Percentiles rank a stretch among this genome's conserved stretches.
These are phyloP conservation scores for Macrophomina phaseolina DNA, from an alignment of 2,329 filamentous ascomycete species.

Conservation along the genomic window DNA sequence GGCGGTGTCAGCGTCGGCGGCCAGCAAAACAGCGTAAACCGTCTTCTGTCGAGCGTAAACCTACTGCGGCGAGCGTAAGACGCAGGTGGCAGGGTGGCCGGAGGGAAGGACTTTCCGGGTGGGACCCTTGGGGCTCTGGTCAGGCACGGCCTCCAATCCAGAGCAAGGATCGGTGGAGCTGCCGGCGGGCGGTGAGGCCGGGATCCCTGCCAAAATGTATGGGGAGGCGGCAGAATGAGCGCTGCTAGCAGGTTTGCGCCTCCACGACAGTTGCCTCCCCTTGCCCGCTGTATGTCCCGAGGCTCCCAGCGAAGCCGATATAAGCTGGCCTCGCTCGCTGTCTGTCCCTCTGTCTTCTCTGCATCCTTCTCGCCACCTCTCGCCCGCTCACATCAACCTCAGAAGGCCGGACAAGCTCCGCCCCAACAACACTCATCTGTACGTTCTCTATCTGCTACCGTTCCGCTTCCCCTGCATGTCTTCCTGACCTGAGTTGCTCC, in stretches of 20 bases:
- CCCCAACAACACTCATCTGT: not conserved
- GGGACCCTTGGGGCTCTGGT: not conserved
- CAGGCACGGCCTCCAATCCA: not conserved
- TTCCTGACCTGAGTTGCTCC: not conserved
- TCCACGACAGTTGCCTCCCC: not conserved
- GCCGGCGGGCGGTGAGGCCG: conserved; percentile 15
- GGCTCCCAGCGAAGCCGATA: not conserved
- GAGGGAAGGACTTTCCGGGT: conserved; percentile 22
- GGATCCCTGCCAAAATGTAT: conserved; percentile 14
- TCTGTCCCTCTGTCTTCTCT: not conserved
- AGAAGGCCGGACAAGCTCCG: not conserved
- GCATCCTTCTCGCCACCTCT: not conserved
- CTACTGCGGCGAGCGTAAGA: conserved; percentile 3
- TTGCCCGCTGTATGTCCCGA: not conserved
- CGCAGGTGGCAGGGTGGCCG: not conserved
- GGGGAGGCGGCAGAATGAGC: conserved; percentile 18
- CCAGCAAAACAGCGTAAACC: not conserved
- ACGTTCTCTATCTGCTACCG: not conserved
- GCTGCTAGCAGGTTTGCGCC: conserved; percentile 7
- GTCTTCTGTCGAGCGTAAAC: conserved; percentile 1
- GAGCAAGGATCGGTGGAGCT: conserved; percentile 7
- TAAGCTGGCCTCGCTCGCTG: conserved; percentile 9
- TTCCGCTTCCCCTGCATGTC: not conserved
- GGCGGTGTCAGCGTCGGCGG: not conserved
- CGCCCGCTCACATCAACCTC: not conserved